Percentiles rank a stretch among this genome's conserved stretches.
Conservation (phyloP, 192 early-diverging fungal genomes). For the Backusella luteola region DNA sequence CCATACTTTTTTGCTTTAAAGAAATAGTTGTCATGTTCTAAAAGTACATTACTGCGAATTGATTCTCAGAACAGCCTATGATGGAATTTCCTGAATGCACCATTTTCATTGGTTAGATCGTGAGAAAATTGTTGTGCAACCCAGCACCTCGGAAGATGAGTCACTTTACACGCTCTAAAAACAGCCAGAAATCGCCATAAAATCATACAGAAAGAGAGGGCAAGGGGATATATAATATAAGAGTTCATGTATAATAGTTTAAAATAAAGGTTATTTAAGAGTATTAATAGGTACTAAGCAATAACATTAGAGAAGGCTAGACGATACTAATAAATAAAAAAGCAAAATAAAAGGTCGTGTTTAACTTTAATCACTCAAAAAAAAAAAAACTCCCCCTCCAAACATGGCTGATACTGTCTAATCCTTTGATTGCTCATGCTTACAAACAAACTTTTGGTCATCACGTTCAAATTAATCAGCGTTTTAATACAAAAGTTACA, state of each 20-base stretch:
- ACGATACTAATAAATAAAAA: background rate
- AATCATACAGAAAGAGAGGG: background rate
- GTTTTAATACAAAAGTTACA: background rate
- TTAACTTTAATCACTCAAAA: background rate
- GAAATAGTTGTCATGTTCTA: conserved; percentile 7
- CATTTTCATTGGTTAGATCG: conserved; percentile 9
- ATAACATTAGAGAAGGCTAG: no score
- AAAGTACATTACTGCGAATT: conserved; percentile 1
- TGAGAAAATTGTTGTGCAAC: conserved; percentile 13
- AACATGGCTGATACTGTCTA: background rate
- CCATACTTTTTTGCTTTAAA: background rate
- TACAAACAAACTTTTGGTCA: background rate
- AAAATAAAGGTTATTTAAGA: background rate
- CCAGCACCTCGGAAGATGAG: background rate
- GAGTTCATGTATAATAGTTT: background rate
- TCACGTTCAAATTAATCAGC: background rate
- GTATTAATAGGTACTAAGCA: no score
- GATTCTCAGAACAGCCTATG: conserved; percentile 1
- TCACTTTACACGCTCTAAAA: background rate
- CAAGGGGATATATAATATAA: background rate
- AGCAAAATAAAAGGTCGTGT: background rate
- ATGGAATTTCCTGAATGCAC: background rate
- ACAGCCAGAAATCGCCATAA: background rate
- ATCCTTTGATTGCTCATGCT: background rate
- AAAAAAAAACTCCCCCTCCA: background rate